Evolutionary conservation across 2,329 filamentous ascomycete genomes (phyloP).

Genomic region (Byssoonygena ceratinophila): DNA sequence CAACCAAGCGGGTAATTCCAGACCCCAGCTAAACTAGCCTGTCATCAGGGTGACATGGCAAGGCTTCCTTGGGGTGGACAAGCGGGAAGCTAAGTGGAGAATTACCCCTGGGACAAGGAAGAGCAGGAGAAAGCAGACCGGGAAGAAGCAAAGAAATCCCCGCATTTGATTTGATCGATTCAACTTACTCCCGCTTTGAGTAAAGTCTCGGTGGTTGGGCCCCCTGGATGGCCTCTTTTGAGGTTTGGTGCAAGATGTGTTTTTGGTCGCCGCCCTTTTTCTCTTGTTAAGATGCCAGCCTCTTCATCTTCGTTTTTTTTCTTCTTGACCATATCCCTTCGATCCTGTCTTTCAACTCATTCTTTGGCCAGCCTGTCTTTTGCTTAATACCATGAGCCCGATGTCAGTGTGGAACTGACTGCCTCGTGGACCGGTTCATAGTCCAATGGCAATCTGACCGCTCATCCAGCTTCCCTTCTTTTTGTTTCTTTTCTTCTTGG

Average conservation of each 20-base stretch:
- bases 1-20: neutral
- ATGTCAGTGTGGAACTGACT: neutral
- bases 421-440: neutral
- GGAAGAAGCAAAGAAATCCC: neutral
- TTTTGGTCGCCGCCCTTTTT: neutral
- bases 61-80: neutral
- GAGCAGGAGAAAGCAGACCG: too few relatives aligned
- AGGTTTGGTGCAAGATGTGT: neutral
- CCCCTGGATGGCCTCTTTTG: neutral
- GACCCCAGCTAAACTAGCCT: neutral
- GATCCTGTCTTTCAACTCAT: neutral
- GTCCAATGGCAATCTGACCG: neutral
- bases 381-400: neutral
- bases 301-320: neutral
- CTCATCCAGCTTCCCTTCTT: neutral
- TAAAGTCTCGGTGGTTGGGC: neutral
- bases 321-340: neutral
- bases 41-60: constrained; percentile 3
- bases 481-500: neutral
- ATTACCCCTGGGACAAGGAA: neutral
- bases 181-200: constrained; percentile 4
- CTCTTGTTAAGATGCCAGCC: neutral
- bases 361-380: neutral
- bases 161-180: neutral
- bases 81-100: constrained; percentile 8